These are phyloP conservation scores for Termitomyces sp. DNA, from an alignment of 768 basidiomycete species.

Conservation along the genomic window DNA sequence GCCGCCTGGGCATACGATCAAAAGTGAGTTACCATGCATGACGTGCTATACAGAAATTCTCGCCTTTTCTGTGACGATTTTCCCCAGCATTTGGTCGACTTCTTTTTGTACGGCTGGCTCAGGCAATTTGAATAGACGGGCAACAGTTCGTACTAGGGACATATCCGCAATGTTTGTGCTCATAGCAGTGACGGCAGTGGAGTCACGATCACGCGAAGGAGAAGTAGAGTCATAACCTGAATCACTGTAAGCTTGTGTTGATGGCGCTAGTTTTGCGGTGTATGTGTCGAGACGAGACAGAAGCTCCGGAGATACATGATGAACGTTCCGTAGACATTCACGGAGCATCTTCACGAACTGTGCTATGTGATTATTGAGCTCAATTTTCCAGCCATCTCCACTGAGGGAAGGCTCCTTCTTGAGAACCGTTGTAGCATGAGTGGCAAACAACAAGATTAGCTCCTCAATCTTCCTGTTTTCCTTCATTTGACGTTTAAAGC, in stretches of 20 bases:
- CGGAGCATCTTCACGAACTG: conserved; percentile 84
- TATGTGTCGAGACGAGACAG: conserved; percentile 81
- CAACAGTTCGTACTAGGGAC: conserved; percentile 69
- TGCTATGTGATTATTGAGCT: conserved; percentile 89
- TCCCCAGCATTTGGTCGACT: conserved; percentile 58
- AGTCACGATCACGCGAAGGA: conserved; percentile 55
- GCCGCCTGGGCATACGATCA: conserved; percentile 55
- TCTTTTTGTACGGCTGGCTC: conserved; percentile 68
- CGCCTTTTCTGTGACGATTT: conserved; percentile 73
- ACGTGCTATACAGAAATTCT: conserved; percentile 3
- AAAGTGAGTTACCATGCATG: background rate
- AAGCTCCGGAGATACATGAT: conserved; percentile 82
- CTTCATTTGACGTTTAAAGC: conserved; percentile 87
- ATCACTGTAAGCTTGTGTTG: conserved; percentile 47
- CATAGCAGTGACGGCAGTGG: conserved; percentile 33
- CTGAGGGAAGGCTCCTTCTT: conserved; percentile 85
- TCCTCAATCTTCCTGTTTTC: conserved; percentile 98
- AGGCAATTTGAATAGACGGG: conserved; percentile 70
- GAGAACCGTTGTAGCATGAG: conserved; percentile 81
- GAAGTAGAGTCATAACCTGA: conserved; percentile 68
- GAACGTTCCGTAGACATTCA: conserved; percentile 70
- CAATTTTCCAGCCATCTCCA: conserved; percentile 89
- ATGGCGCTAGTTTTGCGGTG: conserved; percentile 71
- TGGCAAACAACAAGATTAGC: conserved; percentile 93
- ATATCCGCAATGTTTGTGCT: conserved; percentile 65